Percentiles rank a stretch among this genome's conserved stretches.
These are phyloP conservation scores for Aulographum hederae DNA, from an alignment of 2,329 filamentous ascomycete genomes.

Conservation along the genomic window DNA sequence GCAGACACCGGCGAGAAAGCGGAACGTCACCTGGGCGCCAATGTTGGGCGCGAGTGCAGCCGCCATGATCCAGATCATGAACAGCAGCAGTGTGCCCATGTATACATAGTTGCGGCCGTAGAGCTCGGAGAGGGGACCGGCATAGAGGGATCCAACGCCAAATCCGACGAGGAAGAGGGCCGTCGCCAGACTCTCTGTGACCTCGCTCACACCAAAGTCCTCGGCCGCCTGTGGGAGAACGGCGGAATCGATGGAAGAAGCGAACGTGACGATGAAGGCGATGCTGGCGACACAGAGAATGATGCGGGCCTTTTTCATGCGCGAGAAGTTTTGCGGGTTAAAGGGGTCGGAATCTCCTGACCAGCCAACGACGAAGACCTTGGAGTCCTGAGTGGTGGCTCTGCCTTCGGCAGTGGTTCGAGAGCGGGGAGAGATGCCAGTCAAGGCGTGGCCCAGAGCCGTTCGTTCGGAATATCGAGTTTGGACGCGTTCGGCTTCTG, in stretches of 20 bases:
- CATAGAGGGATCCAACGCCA: slow-evolving; percentile 28
- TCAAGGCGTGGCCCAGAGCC: background rate
- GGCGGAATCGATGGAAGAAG: background rate
- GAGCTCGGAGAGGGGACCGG: slow-evolving; percentile 18
- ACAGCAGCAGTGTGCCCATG: slow-evolving; percentile 24
- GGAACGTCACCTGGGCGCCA: slow-evolving; percentile 27
- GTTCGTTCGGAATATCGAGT: background rate
- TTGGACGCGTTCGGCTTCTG: too few relatives aligned
- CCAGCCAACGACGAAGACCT: background rate
- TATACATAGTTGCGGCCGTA: slow-evolving; percentile 31
- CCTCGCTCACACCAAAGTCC: background rate
- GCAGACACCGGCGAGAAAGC: slow-evolving; percentile 31
- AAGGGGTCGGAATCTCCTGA: background rate
- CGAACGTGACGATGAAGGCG: background rate
- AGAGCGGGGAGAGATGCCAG: background rate
- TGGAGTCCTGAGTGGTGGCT: background rate
- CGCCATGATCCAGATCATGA: slow-evolving; percentile 31
- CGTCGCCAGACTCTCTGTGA: background rate
- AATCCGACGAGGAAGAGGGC: slow-evolving; percentile 20
- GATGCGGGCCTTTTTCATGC: background rate
- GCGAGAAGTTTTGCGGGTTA: background rate
- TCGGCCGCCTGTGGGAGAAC: background rate
- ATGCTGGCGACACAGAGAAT: background rate
- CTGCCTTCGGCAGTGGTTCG: background rate
- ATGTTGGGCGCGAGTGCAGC: slow-evolving; percentile 28